phyloP scores from a whole-genome alignment of 2,329 filamentous ascomycete genomes.

The Aspergillus sp. region DNA sequence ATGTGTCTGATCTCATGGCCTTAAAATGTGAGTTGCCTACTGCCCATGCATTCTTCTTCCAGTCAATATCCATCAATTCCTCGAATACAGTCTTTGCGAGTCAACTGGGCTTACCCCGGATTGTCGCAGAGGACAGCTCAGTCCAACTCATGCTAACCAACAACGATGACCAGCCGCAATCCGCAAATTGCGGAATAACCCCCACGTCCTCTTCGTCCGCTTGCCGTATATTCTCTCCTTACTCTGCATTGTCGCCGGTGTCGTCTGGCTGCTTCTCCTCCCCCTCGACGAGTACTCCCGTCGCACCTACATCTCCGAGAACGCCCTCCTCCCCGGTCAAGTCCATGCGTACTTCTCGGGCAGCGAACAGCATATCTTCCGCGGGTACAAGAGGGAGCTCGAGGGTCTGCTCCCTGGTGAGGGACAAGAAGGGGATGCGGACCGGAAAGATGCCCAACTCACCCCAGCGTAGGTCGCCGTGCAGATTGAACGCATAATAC shows the following conservation, averaged over 20 bases:
- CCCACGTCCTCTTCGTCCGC: slow-evolving; percentile 68
- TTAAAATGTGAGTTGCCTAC: slow-evolving; percentile 38
- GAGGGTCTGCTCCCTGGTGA: slow-evolving; percentile 46
- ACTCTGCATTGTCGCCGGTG: slow-evolving; percentile 78
- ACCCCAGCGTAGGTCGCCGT: slow-evolving; percentile 26
- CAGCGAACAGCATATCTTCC: slow-evolving; percentile 91
- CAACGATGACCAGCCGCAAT: slow-evolving; percentile 33
- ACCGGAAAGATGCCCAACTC: slow-evolving; percentile 18
- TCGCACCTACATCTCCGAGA: slow-evolving; percentile 94
- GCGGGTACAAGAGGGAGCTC: slow-evolving; percentile 84
- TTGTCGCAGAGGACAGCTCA: slow-evolving; percentile 14
- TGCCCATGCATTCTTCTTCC: neutral
- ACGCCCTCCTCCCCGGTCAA: slow-evolving; percentile 90
- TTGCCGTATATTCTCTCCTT: slow-evolving; percentile 85
- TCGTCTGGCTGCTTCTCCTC: slow-evolving; percentile 85
- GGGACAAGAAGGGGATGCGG: slow-evolving; percentile 3
- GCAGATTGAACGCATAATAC: neutral
- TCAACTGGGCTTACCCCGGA: slow-evolving; percentile 12
- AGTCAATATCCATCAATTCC: neutral
- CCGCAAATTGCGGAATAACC: slow-evolving; percentile 69
- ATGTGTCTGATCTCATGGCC: slow-evolving; percentile 35
- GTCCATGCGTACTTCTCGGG: slow-evolving; percentile 98
- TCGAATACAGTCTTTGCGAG: slow-evolving; percentile 2
- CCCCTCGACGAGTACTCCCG: slow-evolving; percentile 89
- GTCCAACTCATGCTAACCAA: slow-evolving; percentile 16